Conservation (phyloP, 2,329 filamentous ascomycete species). For the Exophiala sp. region DNA sequence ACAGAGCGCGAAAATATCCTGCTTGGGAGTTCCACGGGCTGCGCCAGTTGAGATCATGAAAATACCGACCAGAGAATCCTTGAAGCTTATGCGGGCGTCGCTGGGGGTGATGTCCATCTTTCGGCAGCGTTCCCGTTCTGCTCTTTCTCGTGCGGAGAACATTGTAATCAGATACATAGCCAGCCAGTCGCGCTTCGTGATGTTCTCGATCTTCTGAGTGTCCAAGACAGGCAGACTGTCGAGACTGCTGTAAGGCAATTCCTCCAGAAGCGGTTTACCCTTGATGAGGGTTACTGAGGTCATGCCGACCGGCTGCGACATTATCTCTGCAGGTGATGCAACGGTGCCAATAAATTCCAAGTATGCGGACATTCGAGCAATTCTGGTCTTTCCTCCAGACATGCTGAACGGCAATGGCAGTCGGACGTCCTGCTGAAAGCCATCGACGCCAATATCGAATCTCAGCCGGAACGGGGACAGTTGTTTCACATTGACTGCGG, state of each 20-base stretch:
- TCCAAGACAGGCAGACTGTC: slow-evolving; percentile 28
- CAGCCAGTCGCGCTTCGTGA: slow-evolving; percentile 19
- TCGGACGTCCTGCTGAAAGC: background rate
- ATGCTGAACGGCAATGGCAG: no score
- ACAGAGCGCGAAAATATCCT: slow-evolving; percentile 25
- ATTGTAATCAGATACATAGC: slow-evolving; percentile 21
- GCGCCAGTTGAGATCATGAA: slow-evolving; percentile 27
- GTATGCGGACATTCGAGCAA: slow-evolving; percentile 34
- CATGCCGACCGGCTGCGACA: slow-evolving; percentile 5
- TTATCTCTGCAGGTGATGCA: slow-evolving; percentile 3
- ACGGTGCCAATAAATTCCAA: slow-evolving; percentile 32
- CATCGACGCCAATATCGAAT: background rate
- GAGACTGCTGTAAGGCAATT: slow-evolving; percentile 28
- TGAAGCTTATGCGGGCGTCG: slow-evolving; percentile 26
- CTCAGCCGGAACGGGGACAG: no score
- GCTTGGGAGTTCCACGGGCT: slow-evolving; percentile 17
- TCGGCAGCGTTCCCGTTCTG: slow-evolving; percentile 11
- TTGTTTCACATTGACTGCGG: no score
- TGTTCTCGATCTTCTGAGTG: slow-evolving; percentile 11
- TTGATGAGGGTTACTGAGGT: slow-evolving; percentile 14
- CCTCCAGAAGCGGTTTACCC: slow-evolving; percentile 22
- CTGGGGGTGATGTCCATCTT: background rate
- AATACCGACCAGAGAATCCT: slow-evolving; percentile 31
- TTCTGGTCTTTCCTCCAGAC: slow-evolving; percentile 22
- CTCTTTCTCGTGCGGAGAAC: slow-evolving; percentile 26